Percentiles rank a stretch among this genome's conserved stretches.
Evolutionary conservation across 2,329 filamentous ascomycete species (phyloP).

Genomic region (Ophiostoma piceae): DNA sequence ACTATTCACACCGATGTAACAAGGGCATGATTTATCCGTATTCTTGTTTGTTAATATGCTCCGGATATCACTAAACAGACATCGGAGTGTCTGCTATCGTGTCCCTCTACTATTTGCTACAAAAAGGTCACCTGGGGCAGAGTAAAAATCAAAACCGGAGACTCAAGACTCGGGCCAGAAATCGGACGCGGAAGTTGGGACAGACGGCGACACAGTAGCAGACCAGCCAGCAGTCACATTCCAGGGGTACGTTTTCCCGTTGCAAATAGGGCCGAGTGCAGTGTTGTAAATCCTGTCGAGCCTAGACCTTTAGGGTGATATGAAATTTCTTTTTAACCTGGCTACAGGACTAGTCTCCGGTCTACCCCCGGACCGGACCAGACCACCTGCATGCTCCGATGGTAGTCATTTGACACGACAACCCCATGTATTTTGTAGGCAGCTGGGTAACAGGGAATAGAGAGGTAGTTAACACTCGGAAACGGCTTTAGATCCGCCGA

Average conservation of each 20-base stretch:
- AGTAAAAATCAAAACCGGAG: not conserved
- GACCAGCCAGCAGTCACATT: not conserved
- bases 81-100: not conserved
- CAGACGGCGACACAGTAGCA: not conserved
- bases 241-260: not conserved
- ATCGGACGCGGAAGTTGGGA: not conserved
- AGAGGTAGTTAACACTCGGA: not conserved
- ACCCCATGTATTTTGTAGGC: not conserved
- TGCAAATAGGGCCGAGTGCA: not conserved
- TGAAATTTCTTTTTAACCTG: not conserved
- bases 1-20: not conserved
- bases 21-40: not conserved
- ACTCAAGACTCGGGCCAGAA: not conserved
- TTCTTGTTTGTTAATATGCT: not conserved
- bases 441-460: not conserved
- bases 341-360: constrained; percentile 6
- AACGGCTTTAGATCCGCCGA: constrained; percentile 1
- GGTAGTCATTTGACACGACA: not conserved
- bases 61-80: not conserved
- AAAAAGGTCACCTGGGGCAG: not conserved
- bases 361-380: constrained; percentile 7
- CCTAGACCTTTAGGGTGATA: not conserved
- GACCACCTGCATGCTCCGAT: constrained; percentile 5
- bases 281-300: not conserved
- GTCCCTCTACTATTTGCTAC: not conserved